phyloP scores from a whole-genome alignment of 2,329 filamentous ascomycete genomes.

The Fusarium tricinctum region DNA sequence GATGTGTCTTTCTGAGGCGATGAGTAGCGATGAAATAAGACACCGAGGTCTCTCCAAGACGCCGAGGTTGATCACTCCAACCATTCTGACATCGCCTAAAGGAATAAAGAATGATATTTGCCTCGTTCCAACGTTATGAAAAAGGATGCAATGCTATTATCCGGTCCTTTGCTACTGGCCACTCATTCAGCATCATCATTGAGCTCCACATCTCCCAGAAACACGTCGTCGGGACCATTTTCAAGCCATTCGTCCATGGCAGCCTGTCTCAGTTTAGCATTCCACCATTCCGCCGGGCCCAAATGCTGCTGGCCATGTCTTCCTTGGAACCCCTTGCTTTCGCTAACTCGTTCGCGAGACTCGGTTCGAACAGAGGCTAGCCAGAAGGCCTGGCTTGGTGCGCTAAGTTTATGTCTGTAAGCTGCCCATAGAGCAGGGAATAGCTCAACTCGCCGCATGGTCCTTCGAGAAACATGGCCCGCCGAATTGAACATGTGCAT shows the following conservation, averaged over 20 bases:
- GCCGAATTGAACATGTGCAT: not conserved
- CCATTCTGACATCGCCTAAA: no score
- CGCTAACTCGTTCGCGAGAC: not conserved
- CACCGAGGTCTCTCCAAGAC: not conserved
- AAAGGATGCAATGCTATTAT: no score
- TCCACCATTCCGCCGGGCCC: not conserved
- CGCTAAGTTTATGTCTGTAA: not conserved
- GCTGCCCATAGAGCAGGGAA: not conserved
- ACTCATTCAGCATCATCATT: not conserved
- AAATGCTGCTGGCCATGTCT: not conserved
- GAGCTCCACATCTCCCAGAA: not conserved
- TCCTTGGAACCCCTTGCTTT: not conserved
- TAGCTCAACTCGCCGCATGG: not conserved
- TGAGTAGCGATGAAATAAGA: not conserved
- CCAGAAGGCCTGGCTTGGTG: not conserved
- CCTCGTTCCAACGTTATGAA: no score
- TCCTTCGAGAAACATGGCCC: not conserved
- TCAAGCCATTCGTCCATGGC: not conserved
- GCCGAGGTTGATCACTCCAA: not conserved
- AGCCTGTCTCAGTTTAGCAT: not conserved
- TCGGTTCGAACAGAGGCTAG: not conserved
- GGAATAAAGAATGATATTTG: no score
- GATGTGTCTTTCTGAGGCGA: not conserved
- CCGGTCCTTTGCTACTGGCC: not conserved
- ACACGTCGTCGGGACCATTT: not conserved